Evolutionary conservation across 805 yeast species (phyloP).

Genomic region (Candida maltosa): DNA sequence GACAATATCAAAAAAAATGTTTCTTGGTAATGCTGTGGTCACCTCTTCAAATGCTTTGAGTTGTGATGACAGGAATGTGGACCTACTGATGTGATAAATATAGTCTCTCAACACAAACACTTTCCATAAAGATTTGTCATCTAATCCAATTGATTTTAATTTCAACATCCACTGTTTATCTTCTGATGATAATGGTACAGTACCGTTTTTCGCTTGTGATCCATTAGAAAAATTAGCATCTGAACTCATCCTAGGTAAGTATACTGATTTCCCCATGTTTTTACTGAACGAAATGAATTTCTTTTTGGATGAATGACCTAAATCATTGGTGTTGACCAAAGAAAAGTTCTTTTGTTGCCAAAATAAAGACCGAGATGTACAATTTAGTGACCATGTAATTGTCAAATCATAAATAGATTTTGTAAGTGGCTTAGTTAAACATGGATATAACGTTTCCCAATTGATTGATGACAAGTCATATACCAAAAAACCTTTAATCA

Average conservation of each 20-base stretch:
- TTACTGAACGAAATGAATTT: conserved; percentile 26
- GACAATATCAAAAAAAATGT: conserved; percentile 35
- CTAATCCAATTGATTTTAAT: conserved; percentile 69
- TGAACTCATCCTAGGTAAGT: conserved; percentile 18
- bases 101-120: conserved; percentile 67
- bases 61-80: background rate
- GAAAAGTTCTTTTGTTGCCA: conserved; percentile 55
- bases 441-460: conserved; percentile 64
- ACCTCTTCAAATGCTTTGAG: background rate
- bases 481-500: conserved; percentile 69
- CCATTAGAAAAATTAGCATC: conserved; percentile 4
- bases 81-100: conserved; percentile 53
- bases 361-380: conserved; percentile 62
- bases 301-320: conserved; percentile 9
- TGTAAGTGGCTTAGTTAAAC: conserved; percentile 65
- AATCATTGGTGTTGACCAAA: background rate
- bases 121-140: conserved; percentile 79
- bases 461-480: conserved; percentile 71
- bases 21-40: conserved; percentile 21
- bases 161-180: conserved; percentile 74
- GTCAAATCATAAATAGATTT: conserved; percentile 62
- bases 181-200: conserved; percentile 49
- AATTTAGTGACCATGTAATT: conserved; percentile 67
- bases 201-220: conserved; percentile 5
- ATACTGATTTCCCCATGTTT: conserved; percentile 35